A percentile compares a stretch with the other conserved stretches of the same genome.
These are phyloP conservation scores for Colletotrichum melonis DNA, from an alignment of 2,329 filamentous ascomycete species.

Conservation along the genomic window DNA sequence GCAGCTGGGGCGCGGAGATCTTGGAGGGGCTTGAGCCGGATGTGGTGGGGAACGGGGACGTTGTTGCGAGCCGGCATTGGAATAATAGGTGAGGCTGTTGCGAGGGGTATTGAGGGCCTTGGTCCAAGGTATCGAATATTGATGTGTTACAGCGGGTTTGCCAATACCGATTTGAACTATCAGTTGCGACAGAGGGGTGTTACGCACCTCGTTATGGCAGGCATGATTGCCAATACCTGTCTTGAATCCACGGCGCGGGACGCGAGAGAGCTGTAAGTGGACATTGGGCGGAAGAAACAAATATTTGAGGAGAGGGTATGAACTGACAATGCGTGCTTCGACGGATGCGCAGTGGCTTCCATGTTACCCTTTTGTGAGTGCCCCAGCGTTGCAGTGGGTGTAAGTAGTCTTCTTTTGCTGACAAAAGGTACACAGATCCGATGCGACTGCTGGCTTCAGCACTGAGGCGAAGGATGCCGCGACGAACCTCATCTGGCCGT, in stretches of 20 bases:
- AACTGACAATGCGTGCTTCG: background rate
- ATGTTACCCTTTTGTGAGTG: background rate
- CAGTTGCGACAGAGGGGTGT: background rate
- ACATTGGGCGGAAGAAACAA: background rate
- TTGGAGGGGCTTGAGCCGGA: background rate
- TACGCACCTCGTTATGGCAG: background rate
- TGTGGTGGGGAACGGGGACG: background rate
- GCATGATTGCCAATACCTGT: background rate
- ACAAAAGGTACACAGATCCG: background rate
- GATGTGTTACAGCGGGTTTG: background rate
- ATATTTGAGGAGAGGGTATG: background rate
- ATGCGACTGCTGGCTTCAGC: background rate
- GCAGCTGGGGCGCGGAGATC: background rate
- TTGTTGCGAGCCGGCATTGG: background rate
- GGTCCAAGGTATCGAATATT: background rate
- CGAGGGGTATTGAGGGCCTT: too few relatives aligned
- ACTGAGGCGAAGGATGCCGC: background rate
- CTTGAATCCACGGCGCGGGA: background rate
- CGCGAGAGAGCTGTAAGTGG: background rate
- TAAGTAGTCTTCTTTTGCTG: background rate
- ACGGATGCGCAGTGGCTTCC: background rate
- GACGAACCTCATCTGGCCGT: background rate
- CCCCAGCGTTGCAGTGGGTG: too few relatives aligned
- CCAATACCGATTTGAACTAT: background rate
- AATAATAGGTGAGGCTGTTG: background rate